Percentiles rank a stretch among this genome's conserved stretches.
Evolutionary conservation across 495 filamentous ascomycete species (phyloP).

Genomic region (Sabuloglossum arenarium): DNA sequence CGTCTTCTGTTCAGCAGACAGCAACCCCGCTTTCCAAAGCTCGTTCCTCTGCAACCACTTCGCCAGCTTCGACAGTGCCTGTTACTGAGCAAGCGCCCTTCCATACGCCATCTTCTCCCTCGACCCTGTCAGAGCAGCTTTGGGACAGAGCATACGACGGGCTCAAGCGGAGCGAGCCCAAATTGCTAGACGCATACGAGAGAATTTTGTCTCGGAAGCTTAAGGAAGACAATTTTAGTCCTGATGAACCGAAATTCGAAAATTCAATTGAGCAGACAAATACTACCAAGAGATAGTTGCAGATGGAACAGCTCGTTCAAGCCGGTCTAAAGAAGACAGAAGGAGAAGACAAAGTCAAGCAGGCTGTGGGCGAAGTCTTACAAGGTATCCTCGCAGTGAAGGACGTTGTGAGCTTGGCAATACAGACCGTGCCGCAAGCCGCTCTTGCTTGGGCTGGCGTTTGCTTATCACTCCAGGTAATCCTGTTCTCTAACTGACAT

Average conservation of each 20-base stretch:
- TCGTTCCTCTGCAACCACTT: too few relatives aligned
- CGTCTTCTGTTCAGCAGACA: too few relatives aligned
- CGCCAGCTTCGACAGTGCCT: too few relatives aligned
- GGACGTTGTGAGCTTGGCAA: neutral
- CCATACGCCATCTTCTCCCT: too few relatives aligned
- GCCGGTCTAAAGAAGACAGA: slow-evolving; percentile 5
- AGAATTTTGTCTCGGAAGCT: slow-evolving; percentile 8
- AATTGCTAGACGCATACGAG: slow-evolving; percentile 9
- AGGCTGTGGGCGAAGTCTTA: neutral
- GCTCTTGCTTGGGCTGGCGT: slow-evolving; percentile 4
- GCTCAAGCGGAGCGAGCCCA: slow-evolving; percentile 8
- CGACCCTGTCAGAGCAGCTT: slow-evolving; percentile 1
- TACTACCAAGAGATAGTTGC: neutral
- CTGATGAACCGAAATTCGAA: neutral
- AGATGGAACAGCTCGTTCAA: slow-evolving; percentile 8
- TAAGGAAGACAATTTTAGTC: neutral
- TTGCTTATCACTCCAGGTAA: slow-evolving; percentile 3
- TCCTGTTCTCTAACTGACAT: neutral
- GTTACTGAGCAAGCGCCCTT: too few relatives aligned
- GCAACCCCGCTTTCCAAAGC: too few relatives aligned
- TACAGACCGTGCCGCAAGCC: neutral
- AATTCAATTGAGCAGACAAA: slow-evolving; percentile 4
- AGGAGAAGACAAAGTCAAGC: slow-evolving; percentile 1
- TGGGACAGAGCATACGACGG: slow-evolving; percentile 10
- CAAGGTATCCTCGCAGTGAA: neutral